Conservation (phyloP, 73 alveolate species). For the Breviolum minutum region DNA sequence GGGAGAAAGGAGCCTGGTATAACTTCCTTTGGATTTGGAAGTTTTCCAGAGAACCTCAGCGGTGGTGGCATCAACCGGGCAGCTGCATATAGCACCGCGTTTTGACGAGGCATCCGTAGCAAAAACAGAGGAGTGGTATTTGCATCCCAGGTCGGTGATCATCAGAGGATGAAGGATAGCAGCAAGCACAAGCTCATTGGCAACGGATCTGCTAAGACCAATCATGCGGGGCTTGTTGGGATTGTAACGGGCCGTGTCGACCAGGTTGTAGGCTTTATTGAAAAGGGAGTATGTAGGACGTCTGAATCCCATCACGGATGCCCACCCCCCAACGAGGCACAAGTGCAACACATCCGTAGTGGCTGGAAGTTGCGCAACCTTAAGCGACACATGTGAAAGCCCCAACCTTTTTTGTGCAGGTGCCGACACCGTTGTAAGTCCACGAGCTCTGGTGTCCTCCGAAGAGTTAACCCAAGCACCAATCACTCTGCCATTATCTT, state of each 20-base stretch:
- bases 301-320: background rate
- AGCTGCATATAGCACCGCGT: background rate
- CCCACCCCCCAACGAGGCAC: background rate
- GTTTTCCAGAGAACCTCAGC: background rate
- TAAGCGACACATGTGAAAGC: background rate
- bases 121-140: background rate
- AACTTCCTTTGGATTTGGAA: background rate
- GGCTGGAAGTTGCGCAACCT: background rate
- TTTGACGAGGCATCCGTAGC: background rate
- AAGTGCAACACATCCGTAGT: background rate
- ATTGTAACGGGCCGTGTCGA: background rate
- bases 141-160: background rate
- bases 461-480: background rate
- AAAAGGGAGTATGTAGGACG: background rate
- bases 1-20: background rate
- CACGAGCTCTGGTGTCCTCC: background rate
- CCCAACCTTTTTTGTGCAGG: background rate
- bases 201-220: background rate
- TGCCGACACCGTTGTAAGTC: background rate
- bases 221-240: background rate
- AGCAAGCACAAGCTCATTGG: background rate
- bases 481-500: background rate
- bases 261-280: background rate
- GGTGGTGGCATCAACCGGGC: no score
- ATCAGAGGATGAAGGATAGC: background rate